Evolutionary conservation across 164 flowering plant species (phyloP), one percentile per base, ranked within the genome.

Genomic region (Echeveria elegans): DNA sequence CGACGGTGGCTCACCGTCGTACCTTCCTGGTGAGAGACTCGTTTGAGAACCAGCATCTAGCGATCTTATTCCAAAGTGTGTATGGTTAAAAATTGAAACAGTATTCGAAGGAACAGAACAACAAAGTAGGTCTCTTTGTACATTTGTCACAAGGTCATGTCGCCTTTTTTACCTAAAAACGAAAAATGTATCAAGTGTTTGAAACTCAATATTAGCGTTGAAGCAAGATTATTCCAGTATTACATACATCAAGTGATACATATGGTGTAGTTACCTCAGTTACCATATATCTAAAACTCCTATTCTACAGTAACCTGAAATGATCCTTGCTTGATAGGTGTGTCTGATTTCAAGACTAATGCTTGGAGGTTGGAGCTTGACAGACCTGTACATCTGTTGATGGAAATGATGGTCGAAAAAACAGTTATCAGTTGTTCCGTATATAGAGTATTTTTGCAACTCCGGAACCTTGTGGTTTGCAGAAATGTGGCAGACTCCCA

Each of bases 381-480:
- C 80, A 77, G 83, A 85, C 72, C 76, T 67, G 72, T 92, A 92
- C 34, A 86, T 81, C 74, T 85, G 77, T 75, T 84, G 92, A 73
- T 88, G 97, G 64, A 92, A 92, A 16, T 79, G 78, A 66, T 89
- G 90, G 69, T 89, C 97, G 23, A 90, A 84, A 77, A 83, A 86
- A 75, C 91, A 86, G 53, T 81, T 73, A 12, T 76, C 77, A 3
- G 50, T 66, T 26, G 69, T 73, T 10, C 72, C 53, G 69, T 76
- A 71, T 32, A 69, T 67, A 1, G 86, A 80, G 15, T 87, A 85
- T 19, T n/a, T n/a, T n/a, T n/a, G n/a, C n/a, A n/a, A n/a, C n/a
- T n/a, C 86, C 86, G 1, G 92, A 87, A 32, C 88, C 85, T 72
- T 83, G 85, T 74, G 69, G 80, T 79, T 75, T 69, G 72, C 89